Conservation (phyloP, 2,329 filamentous ascomycete genomes). For the Aaosphaeria pasadenensis region DNA sequence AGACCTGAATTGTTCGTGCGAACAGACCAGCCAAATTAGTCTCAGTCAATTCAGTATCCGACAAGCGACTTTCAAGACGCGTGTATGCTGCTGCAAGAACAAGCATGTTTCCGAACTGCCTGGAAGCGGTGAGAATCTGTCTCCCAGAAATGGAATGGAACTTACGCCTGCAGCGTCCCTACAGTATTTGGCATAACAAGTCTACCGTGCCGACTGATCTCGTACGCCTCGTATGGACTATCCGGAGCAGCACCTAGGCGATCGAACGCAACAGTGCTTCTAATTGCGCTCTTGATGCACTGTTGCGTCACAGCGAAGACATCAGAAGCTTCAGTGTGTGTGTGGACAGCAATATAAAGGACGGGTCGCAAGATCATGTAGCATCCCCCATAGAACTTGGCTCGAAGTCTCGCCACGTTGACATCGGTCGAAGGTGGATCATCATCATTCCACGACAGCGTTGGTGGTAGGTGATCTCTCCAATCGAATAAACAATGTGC, state of each 20-base stretch:
- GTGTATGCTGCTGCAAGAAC: constrained; percentile 82
- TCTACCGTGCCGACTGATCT: constrained; percentile 53
- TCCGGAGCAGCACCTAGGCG: constrained; percentile 45
- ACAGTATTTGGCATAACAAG: constrained; percentile 94
- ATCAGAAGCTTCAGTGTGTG: constrained; percentile 9
- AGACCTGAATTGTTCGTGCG: constrained; percentile 67
- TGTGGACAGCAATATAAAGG: constrained; percentile 57
- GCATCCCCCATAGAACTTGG: constrained; percentile 90
- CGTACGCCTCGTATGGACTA: constrained; percentile 14
- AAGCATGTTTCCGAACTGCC: constrained; percentile 95
- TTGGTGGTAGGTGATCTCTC: constrained; percentile 48
- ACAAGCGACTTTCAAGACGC: constrained; percentile 30
- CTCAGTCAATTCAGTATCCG: constrained; percentile 20
- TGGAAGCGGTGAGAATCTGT: constrained; percentile 39
- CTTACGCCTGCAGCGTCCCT: constrained; percentile 93
- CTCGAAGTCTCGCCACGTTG: constrained; percentile 77
- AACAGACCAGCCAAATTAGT: constrained; percentile 22
- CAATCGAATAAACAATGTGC: constrained; percentile 51
- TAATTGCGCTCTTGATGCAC: constrained; percentile 61
- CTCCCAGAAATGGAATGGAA: constrained; percentile 21
- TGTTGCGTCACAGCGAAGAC: constrained; percentile 25
- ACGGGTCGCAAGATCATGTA: constrained; percentile 88
- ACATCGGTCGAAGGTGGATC: constrained; percentile 74
- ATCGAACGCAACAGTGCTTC: constrained; percentile 83
- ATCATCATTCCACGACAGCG: constrained; percentile 61